Evolutionary conservation across 805 yeast species (phyloP).

Genomic region (Cyberlindnera veronae): DNA sequence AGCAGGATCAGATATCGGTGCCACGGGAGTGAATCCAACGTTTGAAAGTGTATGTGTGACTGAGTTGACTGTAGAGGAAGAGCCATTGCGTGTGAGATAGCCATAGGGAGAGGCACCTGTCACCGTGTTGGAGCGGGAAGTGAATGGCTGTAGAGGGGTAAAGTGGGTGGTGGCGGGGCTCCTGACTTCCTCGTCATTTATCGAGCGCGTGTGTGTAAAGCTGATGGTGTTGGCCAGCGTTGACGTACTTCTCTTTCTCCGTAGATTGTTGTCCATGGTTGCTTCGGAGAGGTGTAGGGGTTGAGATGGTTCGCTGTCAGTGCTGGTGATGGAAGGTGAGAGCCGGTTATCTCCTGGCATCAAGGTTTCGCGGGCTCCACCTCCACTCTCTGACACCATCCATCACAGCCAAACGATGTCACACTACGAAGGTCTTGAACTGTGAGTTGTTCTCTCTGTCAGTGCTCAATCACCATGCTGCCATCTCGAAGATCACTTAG

Average conservation of each 20-base stretch:
- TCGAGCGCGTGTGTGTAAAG: constrained; percentile 24
- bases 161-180: background rate
- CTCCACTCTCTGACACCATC: background rate
- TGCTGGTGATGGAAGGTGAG: background rate
- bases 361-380: background rate
- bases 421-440: too few species aligned
- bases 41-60: constrained; percentile 25
- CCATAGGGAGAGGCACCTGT: constrained; percentile 5
- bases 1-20: constrained; percentile 4
- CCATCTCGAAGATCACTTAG: too few species aligned
- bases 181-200: constrained; percentile 2
- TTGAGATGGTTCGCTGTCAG: background rate
- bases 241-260: constrained; percentile 25
- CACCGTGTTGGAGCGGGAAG: constrained; percentile 1
- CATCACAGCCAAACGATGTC: too few species aligned
- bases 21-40: constrained; percentile 26
- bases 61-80: constrained; percentile 25
- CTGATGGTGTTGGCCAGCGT: constrained; percentile 28
- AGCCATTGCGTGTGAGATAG: constrained; percentile 16
- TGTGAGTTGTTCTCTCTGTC: too few species aligned
- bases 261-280: constrained; percentile 3
- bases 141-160: background rate
- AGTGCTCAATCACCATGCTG: too few species aligned
- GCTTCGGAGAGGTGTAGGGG: background rate
- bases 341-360: too few species aligned